Base-by-base conservation (phyloP, 441 rosid species). In the Adansonia madagascariensis region DNA sequence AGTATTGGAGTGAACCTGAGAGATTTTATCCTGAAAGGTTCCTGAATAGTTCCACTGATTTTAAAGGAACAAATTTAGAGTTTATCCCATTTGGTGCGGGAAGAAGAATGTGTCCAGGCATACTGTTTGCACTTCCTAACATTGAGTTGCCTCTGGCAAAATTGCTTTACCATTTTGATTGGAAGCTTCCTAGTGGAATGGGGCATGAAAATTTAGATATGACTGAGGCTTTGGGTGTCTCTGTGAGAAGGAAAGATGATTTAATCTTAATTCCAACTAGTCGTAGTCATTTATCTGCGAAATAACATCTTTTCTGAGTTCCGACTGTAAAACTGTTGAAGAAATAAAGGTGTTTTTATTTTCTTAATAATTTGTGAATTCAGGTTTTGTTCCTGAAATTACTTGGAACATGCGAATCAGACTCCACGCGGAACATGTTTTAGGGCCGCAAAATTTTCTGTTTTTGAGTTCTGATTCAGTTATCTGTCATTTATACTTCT, bases 1-100 rank as follows among this genome's bases (percentile, higher is more conserved):
- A 68, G 10, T 53, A 79, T 17, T 83, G 86, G 89, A 27, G 5
- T 0, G 83, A 87, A 18, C n/a, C 88, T 0, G 81, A 87, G 1
- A 70, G 20, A 9, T 85, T 86, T 9, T 4, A n/a, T 4, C 88
- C 88, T 0, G 84, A 85, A 44, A 83, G 89, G 39, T 87, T 84
- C 77, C 3, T 76, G 3, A 61, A 82, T 11, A 75, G 44, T 3
- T 22, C 74, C 0, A 24, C 65, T 8, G 88, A 85, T 61, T 81
- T 61, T n/a, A 80, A 57, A 55, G 89, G 87, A 1, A 43, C 39
- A 4, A 4, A 70, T 55, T 76, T 86, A 6, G 73, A 69, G 73
- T 69, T 9, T 14, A 47, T 69, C 43, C 73, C 73, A 68, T 68
- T 68, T 22, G 56, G 73, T 18, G 73, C 72, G 18, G 55, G 72